Evolutionary conservation across 257 asterid species (phyloP), one percentile per base, ranked within the genome.

Genomic region (Anisodus acutangulus): DNA sequence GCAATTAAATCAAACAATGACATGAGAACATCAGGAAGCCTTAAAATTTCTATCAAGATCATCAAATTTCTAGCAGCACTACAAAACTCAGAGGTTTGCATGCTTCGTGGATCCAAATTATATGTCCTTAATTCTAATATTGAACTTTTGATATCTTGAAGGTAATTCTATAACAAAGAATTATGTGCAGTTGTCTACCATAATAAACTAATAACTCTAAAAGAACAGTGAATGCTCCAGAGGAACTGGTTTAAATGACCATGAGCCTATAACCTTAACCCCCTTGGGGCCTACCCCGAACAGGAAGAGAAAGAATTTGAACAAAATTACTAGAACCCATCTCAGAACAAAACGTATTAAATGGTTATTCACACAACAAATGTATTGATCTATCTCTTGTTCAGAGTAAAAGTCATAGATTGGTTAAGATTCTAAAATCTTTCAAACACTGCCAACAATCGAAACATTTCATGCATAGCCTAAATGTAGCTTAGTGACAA

Each of bases 11-110:
- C 49, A 78, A 31, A 8, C 66, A 35, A 53, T 31, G 49, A 78
- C 17, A 53, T 7, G 45, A 53, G 66, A 78, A 31, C 66, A 78
- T 15, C 16, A 53, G 82, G 51, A 78, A 78, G 31, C 82, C 66
- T 53, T 54, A 35, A 31, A 53, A 54, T 78, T 8, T 54, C 82
- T 15, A 78, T 78, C 82, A 4, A 78, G 31, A 51, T 31, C 31
- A 78, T 13, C 64, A 78, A 78, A 31, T 3, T 53, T 53, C 49
- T 53, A 78, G 64, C 64, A 13, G 64, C 15, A 26, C 19, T 78
- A 53, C 49, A 26, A 53, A 78, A 26, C 49, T 51, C 64, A 53
- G 64, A 51, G 13, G 16, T 78, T 53, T 15, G 82, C 51, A 53
- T 31, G 80, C 82, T 8, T 31, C 19, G 16, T 35, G 26, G 17